Evolutionary conservation across 2,329 filamentous ascomycete species (phyloP).

Genomic region (Penicillium sp.): DNA sequence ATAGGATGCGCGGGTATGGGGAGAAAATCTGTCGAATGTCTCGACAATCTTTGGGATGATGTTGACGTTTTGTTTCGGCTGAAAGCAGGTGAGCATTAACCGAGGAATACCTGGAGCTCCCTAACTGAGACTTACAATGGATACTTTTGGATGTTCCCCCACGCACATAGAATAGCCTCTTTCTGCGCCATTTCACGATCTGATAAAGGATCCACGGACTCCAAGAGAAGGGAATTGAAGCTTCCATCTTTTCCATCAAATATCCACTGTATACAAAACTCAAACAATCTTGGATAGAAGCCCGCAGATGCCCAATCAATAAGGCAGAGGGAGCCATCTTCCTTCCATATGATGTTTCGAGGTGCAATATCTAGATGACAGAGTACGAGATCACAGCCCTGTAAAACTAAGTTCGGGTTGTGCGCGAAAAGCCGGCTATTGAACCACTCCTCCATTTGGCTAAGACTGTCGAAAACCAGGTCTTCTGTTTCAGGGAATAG

Average conservation of each 20-base stretch:
- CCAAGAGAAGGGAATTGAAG: constrained; percentile 10
- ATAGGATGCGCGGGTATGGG: background rate
- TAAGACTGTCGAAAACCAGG: constrained; percentile 16
- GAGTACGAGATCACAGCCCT: constrained; percentile 10
- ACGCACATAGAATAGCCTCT: constrained; percentile 5
- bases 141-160: constrained; percentile 10
- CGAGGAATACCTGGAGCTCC: background rate
- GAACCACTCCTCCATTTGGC: constrained; percentile 22
- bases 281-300: constrained; percentile 27
- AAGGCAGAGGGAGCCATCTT: constrained; percentile 24
- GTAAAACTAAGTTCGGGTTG: constrained; percentile 8
- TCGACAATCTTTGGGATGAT: background rate
- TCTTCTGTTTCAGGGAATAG: constrained; percentile 22
- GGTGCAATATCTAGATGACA: constrained; percentile 21
- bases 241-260: constrained; percentile 5
- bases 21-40: background rate
- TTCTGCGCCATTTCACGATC: constrained; percentile 7
- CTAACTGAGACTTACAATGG: constrained; percentile 6
- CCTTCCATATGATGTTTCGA: constrained; percentile 22
- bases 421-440: constrained; percentile 20
- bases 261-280: constrained; percentile 19
- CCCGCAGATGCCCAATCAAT: constrained; percentile 28
- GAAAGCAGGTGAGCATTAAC: background rate
- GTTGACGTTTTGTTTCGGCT: background rate
- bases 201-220: background rate